phyloP scores from a whole-genome alignment of 2,329 filamentous ascomycete genomes.

The Claviceps sp. region DNA sequence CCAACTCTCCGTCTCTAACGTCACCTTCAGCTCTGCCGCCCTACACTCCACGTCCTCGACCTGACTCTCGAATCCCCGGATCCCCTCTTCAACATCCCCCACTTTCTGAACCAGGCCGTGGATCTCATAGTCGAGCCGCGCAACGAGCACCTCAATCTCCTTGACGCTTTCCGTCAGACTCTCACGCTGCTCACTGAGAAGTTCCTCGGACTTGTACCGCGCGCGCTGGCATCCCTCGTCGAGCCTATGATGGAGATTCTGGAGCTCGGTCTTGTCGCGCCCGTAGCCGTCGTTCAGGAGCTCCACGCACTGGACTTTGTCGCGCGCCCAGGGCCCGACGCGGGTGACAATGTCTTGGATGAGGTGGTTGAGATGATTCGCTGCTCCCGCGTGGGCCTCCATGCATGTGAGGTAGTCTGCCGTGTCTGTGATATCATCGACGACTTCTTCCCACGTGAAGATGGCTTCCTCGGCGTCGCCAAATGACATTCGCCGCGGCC shows the following conservation, averaged over 20 bases:
- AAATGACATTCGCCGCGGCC: slow-evolving; percentile 63
- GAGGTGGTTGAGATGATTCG: slow-evolving; percentile 38
- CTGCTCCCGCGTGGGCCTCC: slow-evolving; percentile 34
- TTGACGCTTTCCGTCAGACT: slow-evolving; percentile 58
- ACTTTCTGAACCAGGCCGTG: slow-evolving; percentile 66
- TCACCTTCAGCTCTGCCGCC: slow-evolving; percentile 47
- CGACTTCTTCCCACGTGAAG: slow-evolving; percentile 48
- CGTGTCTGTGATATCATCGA: slow-evolving; percentile 24
- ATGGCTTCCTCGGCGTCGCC: slow-evolving; percentile 64
- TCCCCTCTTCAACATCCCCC: slow-evolving; percentile 73
- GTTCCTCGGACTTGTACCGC: slow-evolving; percentile 52
- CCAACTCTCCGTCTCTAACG: slow-evolving; percentile 52
- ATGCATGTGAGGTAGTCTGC: slow-evolving; percentile 15
- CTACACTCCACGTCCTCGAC: slow-evolving; percentile 57
- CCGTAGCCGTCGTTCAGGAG: slow-evolving; percentile 48
- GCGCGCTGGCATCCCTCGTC: slow-evolving; percentile 57
- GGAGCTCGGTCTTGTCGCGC: slow-evolving; percentile 50
- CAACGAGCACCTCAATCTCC: slow-evolving; percentile 67
- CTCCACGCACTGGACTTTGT: slow-evolving; percentile 42
- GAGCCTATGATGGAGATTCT: slow-evolving; percentile 54
- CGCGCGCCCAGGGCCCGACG: slow-evolving; percentile 47
- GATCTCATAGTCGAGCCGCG: slow-evolving; percentile 88
- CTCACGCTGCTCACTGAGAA: slow-evolving; percentile 55
- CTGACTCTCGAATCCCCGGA: slow-evolving; percentile 66
- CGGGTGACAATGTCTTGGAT: slow-evolving; percentile 38